Conservation (phyloP, 768 basidiomycete species). For the Crucibulum laeve region DNA sequence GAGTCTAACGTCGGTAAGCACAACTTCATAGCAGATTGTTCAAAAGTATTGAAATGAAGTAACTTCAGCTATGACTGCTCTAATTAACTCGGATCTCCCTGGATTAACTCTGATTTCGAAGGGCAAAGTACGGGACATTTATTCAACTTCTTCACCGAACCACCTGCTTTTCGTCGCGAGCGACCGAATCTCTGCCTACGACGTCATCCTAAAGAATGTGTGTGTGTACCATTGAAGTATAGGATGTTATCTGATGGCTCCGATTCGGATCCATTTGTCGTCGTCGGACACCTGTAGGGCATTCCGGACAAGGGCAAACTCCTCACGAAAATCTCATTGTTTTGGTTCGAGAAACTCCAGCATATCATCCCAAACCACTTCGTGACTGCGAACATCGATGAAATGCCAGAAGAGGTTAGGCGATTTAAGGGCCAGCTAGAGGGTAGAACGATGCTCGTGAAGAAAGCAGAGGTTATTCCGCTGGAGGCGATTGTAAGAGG, state of each 20-base stretch:
- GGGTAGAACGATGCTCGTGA: slow-evolving; percentile 88
- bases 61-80: slow-evolving; percentile 21
- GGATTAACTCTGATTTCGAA: slow-evolving; percentile 69
- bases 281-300: slow-evolving; percentile 49
- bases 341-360: slow-evolving; percentile 88
- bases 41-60: background rate
- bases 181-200: slow-evolving; percentile 95
- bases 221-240: slow-evolving; percentile 22
- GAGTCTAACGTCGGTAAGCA: background rate
- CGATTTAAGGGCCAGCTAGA: slow-evolving; percentile 74
- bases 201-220: slow-evolving; percentile 92
- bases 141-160: slow-evolving; percentile 64
- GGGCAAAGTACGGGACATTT: slow-evolving; percentile 97
- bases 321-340: slow-evolving; percentile 85
- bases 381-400: slow-evolving; percentile 67
- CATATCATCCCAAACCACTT: slow-evolving; percentile 88
- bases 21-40: background rate
- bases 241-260: slow-evolving; percentile 4
- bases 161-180: slow-evolving; percentile 90
- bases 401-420: slow-evolving; percentile 79
- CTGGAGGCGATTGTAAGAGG: slow-evolving; percentile 96
- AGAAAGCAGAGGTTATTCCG: slow-evolving; percentile 82
- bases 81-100: slow-evolving; percentile 55
- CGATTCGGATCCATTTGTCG: background rate
- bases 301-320: slow-evolving; percentile 92